Percentiles rank a stretch among this genome's conserved stretches.
Conservation (phyloP, 805 yeast species). For the Ogataea ganodermae region DNA sequence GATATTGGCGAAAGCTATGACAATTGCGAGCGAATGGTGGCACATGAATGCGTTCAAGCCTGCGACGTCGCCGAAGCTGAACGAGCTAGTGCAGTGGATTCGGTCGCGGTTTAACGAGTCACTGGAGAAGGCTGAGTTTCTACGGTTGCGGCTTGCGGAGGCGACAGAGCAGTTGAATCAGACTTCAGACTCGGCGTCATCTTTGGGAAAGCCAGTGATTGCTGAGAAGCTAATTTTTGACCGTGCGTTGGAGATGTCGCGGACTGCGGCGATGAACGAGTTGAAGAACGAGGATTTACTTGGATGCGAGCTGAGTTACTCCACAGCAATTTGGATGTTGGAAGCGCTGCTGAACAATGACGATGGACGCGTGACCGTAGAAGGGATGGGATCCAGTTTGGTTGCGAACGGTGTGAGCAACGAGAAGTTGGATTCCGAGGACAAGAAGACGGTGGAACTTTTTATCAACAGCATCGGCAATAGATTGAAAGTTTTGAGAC, state of each 20-base stretch:
- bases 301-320: slow-evolving; percentile 85
- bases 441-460: slow-evolving; percentile 71
- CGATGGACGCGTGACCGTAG: slow-evolving; percentile 10
- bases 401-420: slow-evolving; percentile 31
- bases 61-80: slow-evolving; percentile 47
- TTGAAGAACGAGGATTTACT: slow-evolving; percentile 68
- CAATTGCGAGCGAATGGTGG: slow-evolving; percentile 91
- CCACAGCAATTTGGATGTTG: slow-evolving; percentile 94
- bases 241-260: slow-evolving; percentile 89
- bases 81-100: slow-evolving; percentile 86
- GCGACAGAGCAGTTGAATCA: slow-evolving; percentile 40
- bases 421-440: slow-evolving; percentile 66
- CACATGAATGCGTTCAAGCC: slow-evolving; percentile 41
- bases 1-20: slow-evolving; percentile 83
- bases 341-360: slow-evolving; percentile 70
- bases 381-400: slow-evolving; percentile 31
- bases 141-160: slow-evolving; percentile 57
- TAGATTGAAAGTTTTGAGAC: slow-evolving; percentile 69
- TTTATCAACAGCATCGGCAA: slow-evolving; percentile 82
- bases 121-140: slow-evolving; percentile 82
- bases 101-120: slow-evolving; percentile 87
- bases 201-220: slow-evolving; percentile 40
- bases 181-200: slow-evolving; percentile 1
- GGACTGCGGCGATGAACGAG: slow-evolving; percentile 89
- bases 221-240: slow-evolving; percentile 90